Percentiles rank a stretch among this genome's conserved stretches.
Conservation (phyloP, 2,329 filamentous ascomycete genomes). For the Talaromyces sp. region DNA sequence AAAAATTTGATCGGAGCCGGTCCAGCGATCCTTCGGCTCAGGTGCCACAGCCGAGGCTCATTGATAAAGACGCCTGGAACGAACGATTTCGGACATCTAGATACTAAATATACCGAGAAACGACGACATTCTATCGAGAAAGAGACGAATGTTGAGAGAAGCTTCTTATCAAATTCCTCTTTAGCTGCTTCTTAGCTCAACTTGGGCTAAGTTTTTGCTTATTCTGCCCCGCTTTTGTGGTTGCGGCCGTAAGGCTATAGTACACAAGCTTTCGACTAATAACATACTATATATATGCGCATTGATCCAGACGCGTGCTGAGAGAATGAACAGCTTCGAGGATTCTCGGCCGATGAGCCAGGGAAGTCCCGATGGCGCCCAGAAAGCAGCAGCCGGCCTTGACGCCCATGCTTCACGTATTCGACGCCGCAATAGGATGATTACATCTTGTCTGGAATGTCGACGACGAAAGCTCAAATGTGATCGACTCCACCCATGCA, state of each 20-base stretch:
- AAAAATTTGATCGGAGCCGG: not conserved
- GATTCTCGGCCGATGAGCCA: not conserved
- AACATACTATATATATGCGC: not conserved
- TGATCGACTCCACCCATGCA: conserved; percentile 67
- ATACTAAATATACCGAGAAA: not conserved
- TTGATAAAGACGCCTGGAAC: not conserved
- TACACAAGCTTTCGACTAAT: not conserved
- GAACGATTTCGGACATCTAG: not conserved
- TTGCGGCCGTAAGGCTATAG: conserved; percentile 8
- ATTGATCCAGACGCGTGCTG: not conserved
- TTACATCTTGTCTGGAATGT: conserved; percentile 67
- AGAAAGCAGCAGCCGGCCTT: not conserved
- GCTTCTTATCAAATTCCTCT: not conserved
- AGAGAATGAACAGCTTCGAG: conserved; percentile 2
- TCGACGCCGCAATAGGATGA: conserved; percentile 63
- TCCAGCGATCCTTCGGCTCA: not conserved
- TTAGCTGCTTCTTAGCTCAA: not conserved
- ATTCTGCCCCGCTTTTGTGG: conserved; percentile 9
- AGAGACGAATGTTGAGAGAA: not conserved
- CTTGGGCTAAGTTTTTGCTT: not conserved
- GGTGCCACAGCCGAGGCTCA: not conserved
- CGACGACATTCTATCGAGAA: not conserved
- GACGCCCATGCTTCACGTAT: conserved; percentile 25
- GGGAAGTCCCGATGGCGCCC: not conserved
- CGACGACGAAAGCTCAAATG: conserved; percentile 73